Evolutionary conservation across 2,329 filamentous ascomycete species (phyloP), one percentile per base, ranked within the genome.

Genomic region (Pseudogymnoascus destructans): DNA sequence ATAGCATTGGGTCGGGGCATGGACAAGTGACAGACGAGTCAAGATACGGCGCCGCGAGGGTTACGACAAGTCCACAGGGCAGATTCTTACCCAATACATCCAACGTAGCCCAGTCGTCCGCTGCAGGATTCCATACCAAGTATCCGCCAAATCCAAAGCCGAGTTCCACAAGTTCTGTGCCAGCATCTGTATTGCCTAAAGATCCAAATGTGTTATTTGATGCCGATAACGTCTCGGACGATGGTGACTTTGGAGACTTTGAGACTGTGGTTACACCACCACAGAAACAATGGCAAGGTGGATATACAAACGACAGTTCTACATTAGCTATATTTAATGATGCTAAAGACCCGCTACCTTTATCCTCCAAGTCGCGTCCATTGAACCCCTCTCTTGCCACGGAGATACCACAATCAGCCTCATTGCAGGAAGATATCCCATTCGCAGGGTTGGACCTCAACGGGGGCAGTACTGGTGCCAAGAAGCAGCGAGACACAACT

Each of bases 231-330:
- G 55, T 66, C 33, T 66, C 61, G 5, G 79, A 79, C 2, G 78
- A 82, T 58, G 81, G 85, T 65, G 79, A 76, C 25, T 86, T 84
- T 71, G 82, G 84, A 0, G 83, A 86, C 58, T 87, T 87, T 65
- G 82, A 86, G 68, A 75, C 77, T 46, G 80, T 80, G 13, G 70
- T 72, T 30, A 60, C 61, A 7, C 59, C 60, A 62, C 68, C 30
- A 61, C 61, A 58, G 30, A 32, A 57, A 8, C 52, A 21, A 57
- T 19, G 36, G 54, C 54, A 23, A 9, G 21, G 30, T 6, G 54
- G 8, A 56, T 27, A 36, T 33, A 21, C 52, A 56, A 38, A 56
- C 32, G 25, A 52, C 25, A 52, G 9, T 19, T 52, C 46, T 17
- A 19, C 32, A 17, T 17, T 52, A 17, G n/a, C 5, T 52, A 25